Base-by-base conservation (phyloP, 768 basidiomycete genomes). In the Krasilnikovozyma curviuscula region DNA sequence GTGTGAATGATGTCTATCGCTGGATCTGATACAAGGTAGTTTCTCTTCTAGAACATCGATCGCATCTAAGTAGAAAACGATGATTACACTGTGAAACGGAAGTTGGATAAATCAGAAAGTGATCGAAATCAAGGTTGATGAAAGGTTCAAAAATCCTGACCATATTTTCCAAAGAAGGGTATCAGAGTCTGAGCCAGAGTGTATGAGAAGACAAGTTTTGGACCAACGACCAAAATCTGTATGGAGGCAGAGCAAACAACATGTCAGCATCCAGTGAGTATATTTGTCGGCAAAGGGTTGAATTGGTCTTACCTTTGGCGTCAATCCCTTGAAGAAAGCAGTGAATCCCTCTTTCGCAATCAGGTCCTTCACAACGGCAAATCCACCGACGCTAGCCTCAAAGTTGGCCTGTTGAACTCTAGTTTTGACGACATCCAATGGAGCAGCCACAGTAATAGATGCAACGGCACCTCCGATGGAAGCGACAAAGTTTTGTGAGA, bases 191-290 rank as follows among this genome's bases (percentile, higher is more conserved):
- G 91, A 10, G 91, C 91, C 3, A 95, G 74, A 41, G 91, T 97
- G 70, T 91, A 95, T 58, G 83, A 86, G 74, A 97, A 97, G 57
- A 97, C 85, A 30, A 97, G 77, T 69, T 97, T 95, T 33, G 91
- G 91, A 44, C 88, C 89, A 31, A 97, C 88, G 53, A 95, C 86
- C 39, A 95, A 72, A 57, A 91, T 82, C 84, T 89, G 57, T 13
- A 25, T 3, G 45, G 16, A 24, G 27, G n/a, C 21, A 46, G 27
- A 10, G 44, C 6, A 13, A 34, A 3, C 12, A 27, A 44, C 19
- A 29, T 3, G 25, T 23, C 18, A 41, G 25, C n/a, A 18, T 9
- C 9, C 37, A 18, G 39, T 13, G n/a, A 29, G 44, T 35, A 23
- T 27, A 5, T 9, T 23, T 35, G 38, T 48, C 16, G 40, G 27